A percentile compares a stretch with the other conserved stretches of the same genome.
These are phyloP conservation scores for Beauveria asiatica DNA, from an alignment of 2,329 filamentous ascomycete genomes.

Conservation along the genomic window DNA sequence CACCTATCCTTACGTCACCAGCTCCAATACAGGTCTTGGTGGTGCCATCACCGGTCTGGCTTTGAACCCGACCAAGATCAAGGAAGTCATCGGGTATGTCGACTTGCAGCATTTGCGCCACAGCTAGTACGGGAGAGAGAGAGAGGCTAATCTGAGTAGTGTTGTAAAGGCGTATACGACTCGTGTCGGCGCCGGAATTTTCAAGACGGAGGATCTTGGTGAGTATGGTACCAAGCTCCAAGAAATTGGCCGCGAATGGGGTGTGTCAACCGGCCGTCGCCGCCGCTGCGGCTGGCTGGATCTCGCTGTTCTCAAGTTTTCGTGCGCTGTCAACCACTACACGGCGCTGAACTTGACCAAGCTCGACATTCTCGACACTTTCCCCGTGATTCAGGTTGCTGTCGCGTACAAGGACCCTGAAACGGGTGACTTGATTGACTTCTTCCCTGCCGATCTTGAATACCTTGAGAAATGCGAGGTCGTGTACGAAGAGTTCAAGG, in stretches of 20 bases:
- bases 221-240: slow-evolving; percentile 39
- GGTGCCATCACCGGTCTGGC: slow-evolving; percentile 56
- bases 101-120: not conserved
- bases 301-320: slow-evolving; percentile 61
- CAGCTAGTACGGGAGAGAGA: not conserved
- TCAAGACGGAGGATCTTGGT: slow-evolving; percentile 52
- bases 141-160: not conserved
- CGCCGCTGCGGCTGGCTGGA: slow-evolving; percentile 55
- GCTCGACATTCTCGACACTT: slow-evolving; percentile 55
- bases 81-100: slow-evolving; percentile 43
- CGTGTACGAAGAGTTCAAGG: slow-evolving; percentile 58
- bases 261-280: slow-evolving; percentile 47
- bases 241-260: slow-evolving; percentile 35
- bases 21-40: slow-evolving; percentile 11
- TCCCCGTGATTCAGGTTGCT: slow-evolving; percentile 66
- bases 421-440: slow-evolving; percentile 25
- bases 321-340: slow-evolving; percentile 55
- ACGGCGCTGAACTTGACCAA: slow-evolving; percentile 52
- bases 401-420: slow-evolving; percentile 51
- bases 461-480: slow-evolving; percentile 52
- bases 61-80: slow-evolving; percentile 52
- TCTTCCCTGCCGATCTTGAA: slow-evolving; percentile 56
- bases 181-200: slow-evolving; percentile 52
- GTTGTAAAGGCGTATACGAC: slow-evolving; percentile 36
- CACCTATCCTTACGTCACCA: slow-evolving; percentile 19